Percentiles rank a stretch among this genome's conserved stretches.
Conservation (phyloP, 106 monocot species). For the Apostasia ramifera region DNA sequence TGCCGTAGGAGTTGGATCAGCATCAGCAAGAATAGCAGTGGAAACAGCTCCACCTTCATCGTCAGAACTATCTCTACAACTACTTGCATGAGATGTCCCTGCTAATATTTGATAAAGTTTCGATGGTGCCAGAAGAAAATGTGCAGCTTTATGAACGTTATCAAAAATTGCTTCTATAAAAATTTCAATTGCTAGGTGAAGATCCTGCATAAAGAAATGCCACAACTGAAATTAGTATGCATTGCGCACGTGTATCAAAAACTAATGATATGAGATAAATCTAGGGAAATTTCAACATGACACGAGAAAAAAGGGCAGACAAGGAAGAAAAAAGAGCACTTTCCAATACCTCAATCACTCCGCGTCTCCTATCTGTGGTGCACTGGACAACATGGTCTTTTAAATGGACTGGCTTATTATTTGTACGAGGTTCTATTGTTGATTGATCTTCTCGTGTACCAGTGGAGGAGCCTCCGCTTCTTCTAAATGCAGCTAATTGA, state of each 20-base stretch:
- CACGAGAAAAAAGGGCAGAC: not conserved
- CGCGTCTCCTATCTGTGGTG: slow-evolving; percentile 87
- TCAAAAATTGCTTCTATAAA: slow-evolving; percentile 87
- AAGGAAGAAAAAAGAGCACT: not conserved
- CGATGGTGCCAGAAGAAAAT: slow-evolving; percentile 80
- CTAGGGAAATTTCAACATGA: not conserved
- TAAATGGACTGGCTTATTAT: slow-evolving; percentile 21
- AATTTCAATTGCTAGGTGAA: slow-evolving; percentile 89
- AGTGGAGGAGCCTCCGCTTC: slow-evolving; percentile 6
- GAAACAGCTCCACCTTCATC: slow-evolving; percentile 39
- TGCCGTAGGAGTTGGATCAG: slow-evolving; percentile 58
- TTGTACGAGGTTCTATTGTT: slow-evolving; percentile 8
- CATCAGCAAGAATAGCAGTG: slow-evolving; percentile 62
- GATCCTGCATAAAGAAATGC: slow-evolving; percentile 51
- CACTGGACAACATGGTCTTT: slow-evolving; percentile 66
- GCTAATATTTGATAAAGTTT: slow-evolving; percentile 38
- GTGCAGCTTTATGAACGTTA: slow-evolving; percentile 66
- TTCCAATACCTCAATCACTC: slow-evolving; percentile 77
- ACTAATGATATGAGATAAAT: not conserved
- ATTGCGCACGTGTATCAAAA: not conserved
- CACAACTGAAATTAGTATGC: slow-evolving; percentile 9
- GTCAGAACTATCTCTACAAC: slow-evolving; percentile 7
- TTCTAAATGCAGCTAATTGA: slow-evolving; percentile 23
- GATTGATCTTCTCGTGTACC: slow-evolving; percentile 1
- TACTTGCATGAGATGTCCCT: slow-evolving; percentile 24